Base-by-base conservation (phyloP, 208 protist species). In the Porcisia deanei region DNA sequence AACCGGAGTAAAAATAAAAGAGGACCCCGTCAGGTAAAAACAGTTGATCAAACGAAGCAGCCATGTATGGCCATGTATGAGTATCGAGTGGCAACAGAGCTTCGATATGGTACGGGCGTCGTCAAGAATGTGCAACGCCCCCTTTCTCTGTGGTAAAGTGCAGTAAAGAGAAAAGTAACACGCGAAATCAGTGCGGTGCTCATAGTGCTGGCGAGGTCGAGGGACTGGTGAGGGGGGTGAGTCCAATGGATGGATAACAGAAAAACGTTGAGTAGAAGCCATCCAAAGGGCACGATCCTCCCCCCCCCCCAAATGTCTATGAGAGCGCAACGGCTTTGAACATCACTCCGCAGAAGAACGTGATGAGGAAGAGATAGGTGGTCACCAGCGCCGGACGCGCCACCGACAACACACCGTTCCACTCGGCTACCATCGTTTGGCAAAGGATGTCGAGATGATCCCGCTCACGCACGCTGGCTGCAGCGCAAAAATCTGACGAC, bases 351-450 rank as follows among this genome's bases (percentile, higher is more conserved):
- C 71, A 77, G 57, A 82, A 82, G 18, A 82, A 2, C 0, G 72
- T 58, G 30, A 82, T 54, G 8, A 77, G 43, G 49, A 82, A n/a
- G 34, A 82, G 34, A 49, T 82, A 82, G 2, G 59, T 22, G 3
- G 72, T 16, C 22, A 82, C 53, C 30, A 77, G 34, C 12, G 72
- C 71, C 57, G 77, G 77, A 53, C 72, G 43, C 9, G 72, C 77
- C 41, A 72, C 77, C 2, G 65, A 82, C 22, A 82, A 14, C 12
- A 77, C 39, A 0, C 72, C 77, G 41, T 82, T 77, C 71, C 77
- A 82, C 47, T 82, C 77, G n/a, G 55, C 47, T 20, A 82, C 49
- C 57, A 82, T 74, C 77, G 70, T 65, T 7, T 30, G 12, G 67
- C 77, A 82, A 0, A 63, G 52, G 4, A 22, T 57, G 30, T 77